Conservation (phyloP, 257 asterid species). For the Solanum appendiculatum region DNA sequence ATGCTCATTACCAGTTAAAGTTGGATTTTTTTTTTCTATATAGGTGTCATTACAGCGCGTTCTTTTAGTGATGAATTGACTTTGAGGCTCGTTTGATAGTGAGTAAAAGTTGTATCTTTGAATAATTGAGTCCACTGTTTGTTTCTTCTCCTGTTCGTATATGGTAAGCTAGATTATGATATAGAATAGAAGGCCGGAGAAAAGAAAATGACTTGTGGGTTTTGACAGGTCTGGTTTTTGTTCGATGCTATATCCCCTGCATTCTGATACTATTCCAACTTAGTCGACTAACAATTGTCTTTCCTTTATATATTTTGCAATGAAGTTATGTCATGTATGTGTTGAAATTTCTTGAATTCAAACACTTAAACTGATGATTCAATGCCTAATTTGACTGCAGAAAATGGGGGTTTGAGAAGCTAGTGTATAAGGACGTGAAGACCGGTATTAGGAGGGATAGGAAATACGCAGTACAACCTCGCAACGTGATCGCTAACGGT, state of each 20-base stretch:
- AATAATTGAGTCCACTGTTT: neutral
- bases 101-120: neutral
- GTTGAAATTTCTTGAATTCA: neutral
- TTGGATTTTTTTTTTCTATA: neutral
- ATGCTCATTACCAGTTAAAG: neutral
- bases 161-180: neutral
- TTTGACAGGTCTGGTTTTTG: neutral
- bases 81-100: neutral
- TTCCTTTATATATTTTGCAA: neutral
- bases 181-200: neutral
- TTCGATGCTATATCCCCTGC: neutral
- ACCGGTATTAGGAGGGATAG: conserved; percentile 54
- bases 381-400: conserved; percentile 8
- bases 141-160: neutral
- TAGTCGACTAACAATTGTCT: neutral
- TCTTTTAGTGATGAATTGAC: neutral
- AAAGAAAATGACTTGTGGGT: neutral
- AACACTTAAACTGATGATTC: neutral
- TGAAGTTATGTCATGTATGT: neutral
- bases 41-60: neutral
- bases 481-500: conserved; percentile 62
- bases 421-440: conserved; percentile 60
- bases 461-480: conserved; percentile 70
- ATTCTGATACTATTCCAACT: neutral
- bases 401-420: conserved; percentile 91